Conservation (phyloP, 208 protist genomes). For the Trypanosomatidae sp. region DNA sequence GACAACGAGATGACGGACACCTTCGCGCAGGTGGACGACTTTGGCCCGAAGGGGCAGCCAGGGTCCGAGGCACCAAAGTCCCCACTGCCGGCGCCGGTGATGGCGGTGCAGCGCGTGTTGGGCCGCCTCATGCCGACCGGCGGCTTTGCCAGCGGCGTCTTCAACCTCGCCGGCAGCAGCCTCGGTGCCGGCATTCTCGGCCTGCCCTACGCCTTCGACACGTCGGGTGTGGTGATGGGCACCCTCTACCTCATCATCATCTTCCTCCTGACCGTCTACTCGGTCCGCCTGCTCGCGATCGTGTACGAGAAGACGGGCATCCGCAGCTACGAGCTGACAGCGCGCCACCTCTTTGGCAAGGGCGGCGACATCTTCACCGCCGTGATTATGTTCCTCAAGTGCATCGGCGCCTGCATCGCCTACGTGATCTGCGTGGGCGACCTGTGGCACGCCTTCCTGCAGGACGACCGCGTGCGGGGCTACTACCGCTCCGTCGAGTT, state of each 20-base stretch:
- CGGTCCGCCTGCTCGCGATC: slow-evolving; percentile 51
- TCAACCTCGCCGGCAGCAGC: slow-evolving; percentile 71
- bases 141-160: slow-evolving; percentile 51
- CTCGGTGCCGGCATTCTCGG: slow-evolving; percentile 71
- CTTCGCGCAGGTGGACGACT: no score
- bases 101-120: no score
- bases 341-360: slow-evolving; percentile 44
- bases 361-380: slow-evolving; percentile 59
- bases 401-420: slow-evolving; percentile 70
- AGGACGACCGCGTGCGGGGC: slow-evolving; percentile 30
- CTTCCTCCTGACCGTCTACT: slow-evolving; percentile 69
- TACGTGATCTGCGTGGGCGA: slow-evolving; percentile 71
- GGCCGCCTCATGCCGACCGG: slow-evolving; percentile 37
- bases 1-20: no score
- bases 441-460: slow-evolving; percentile 49
- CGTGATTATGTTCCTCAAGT: slow-evolving; percentile 76
- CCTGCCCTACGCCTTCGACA: slow-evolving; percentile 60
- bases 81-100: no score
- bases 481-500: slow-evolving; percentile 32
- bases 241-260: slow-evolving; percentile 62
- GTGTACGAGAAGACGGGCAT: slow-evolving; percentile 51
- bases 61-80: no score
- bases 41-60: no score
- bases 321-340: slow-evolving; percentile 65
- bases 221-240: slow-evolving; percentile 56